Percentiles rank a stretch among this genome's conserved stretches.
These are phyloP conservation scores for Inonotus hispidus DNA, from an alignment of 1,284 basidiomycete species.

Conservation along the genomic window DNA sequence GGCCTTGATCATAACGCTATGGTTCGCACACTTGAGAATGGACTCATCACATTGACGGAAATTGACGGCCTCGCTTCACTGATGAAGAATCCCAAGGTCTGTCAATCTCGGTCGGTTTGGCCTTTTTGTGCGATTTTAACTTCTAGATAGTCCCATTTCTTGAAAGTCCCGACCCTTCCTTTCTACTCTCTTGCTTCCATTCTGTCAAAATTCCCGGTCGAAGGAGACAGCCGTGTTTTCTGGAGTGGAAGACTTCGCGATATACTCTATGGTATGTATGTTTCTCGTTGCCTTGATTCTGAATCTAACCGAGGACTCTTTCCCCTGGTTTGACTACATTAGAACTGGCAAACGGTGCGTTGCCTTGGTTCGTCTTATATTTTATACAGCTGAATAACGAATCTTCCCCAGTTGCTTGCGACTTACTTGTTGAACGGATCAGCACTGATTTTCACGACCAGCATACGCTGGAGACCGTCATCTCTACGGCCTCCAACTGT, in stretches of 20 bases:
- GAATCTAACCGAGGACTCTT: background rate
- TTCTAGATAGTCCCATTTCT: constrained; percentile 63
- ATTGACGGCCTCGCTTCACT: constrained; percentile 58
- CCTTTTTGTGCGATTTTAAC: background rate
- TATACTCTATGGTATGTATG: constrained; percentile 53
- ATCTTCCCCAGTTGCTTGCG: constrained; percentile 29
- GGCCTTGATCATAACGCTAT: constrained; percentile 52
- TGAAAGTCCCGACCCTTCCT: constrained; percentile 74
- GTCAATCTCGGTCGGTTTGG: constrained; percentile 22
- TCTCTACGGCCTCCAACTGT: constrained; percentile 48
- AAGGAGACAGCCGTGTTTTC: constrained; percentile 65
- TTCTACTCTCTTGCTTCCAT: constrained; percentile 70
- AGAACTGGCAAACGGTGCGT: constrained; percentile 11
- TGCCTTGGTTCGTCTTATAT: background rate
- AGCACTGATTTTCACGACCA: constrained; percentile 39
- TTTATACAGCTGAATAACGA: background rate
- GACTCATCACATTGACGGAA: constrained; percentile 60
- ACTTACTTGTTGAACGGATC: constrained; percentile 31
- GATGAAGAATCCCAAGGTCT: constrained; percentile 68
- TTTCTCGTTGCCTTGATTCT: constrained; percentile 23
- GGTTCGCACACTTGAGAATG: constrained; percentile 50
- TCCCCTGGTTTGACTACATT: background rate
- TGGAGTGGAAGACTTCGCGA: constrained; percentile 59
- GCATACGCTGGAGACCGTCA: constrained; percentile 28
- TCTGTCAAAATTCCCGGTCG: constrained; percentile 67